Base-by-base conservation (phyloP, 495 filamentous ascomycete species). In the Monascus purpureus region DNA sequence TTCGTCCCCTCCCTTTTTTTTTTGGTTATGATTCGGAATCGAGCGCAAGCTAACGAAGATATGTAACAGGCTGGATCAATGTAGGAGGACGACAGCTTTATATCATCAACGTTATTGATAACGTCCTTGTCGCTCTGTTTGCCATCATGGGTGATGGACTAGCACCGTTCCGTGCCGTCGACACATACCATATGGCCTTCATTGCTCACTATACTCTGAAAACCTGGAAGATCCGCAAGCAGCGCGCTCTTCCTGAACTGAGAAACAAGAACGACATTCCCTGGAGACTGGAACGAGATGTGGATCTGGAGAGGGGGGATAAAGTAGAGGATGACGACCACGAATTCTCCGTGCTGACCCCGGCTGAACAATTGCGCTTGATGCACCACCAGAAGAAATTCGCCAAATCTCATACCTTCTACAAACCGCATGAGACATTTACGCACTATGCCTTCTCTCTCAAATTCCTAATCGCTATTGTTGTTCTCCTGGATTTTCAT, bases 131-230 rank as follows among this genome's bases (percentile, higher is more conserved):
- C 1, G 82, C 73, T 5, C 61, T 88, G 6, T 86, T 88, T 41
- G 79, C 72, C 18, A 50, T 88, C 26, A 75, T 85, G 36, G 82
- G 82, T 23, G 80, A 82, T 44, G 80, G 80, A 2, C 56, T 88
- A 9, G 75, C 74, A 5, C 82, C 81, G 4, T 88, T 82, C 41
- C 71, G 82, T 11, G 68, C 71, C 5, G 60, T 82, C 3, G 82
- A 88, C 45, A 88, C 82, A 0, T 88, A 86, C 49, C 80, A 86
- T 44, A 82, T 82, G 78, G 63, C 68, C 24, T 82, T 66, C 43
- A 76, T 83, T 32, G 73, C 74, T 0, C 67, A 67, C 35, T 72
- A 73, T 46, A 73, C 82, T 31, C 69, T 75, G 28, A 52, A 73
- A 19, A 83, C 80, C 1, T 84, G 78, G 80, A 73, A 73, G 29